A percentile compares a stretch with the other conserved stretches of the same genome.
phyloP scores from a whole-genome alignment of 2,329 filamentous ascomycete genomes.

The Calonectria hongkongensis region DNA sequence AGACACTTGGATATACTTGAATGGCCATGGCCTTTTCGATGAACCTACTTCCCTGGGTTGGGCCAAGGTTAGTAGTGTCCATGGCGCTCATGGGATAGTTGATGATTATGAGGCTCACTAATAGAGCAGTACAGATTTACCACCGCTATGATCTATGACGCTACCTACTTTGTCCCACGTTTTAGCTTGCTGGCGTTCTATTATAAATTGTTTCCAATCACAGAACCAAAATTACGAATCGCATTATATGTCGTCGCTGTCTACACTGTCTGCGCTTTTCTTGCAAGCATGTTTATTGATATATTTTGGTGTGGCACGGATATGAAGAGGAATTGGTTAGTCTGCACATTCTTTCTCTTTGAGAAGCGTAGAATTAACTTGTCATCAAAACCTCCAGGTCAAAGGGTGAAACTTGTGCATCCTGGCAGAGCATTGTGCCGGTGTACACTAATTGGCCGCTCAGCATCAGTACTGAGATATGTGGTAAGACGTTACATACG shows the following conservation, averaged over 20 bases:
- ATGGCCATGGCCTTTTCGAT: neutral
- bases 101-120: neutral
- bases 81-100: fast-evolving
- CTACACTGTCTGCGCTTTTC: neutral
- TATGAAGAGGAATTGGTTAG: constrained; percentile 4
- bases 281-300: constrained; percentile 18
- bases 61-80: neutral
- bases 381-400: neutral
- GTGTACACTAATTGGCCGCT: constrained; percentile 14
- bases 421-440: constrained; percentile 1
- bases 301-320: constrained; percentile 6
- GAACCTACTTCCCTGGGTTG: neutral
- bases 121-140: neutral
- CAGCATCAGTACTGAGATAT: neutral
- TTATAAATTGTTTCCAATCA: constrained; percentile 6
- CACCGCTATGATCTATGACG: neutral
- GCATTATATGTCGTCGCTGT: neutral
- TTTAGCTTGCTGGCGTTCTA: constrained; percentile 10
- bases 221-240: constrained; percentile 1
- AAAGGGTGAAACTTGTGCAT: neutral
- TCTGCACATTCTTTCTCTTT: too few relatives aligned
- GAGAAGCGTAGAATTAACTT: too few relatives aligned
- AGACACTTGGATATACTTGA: constrained; percentile 10
- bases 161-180: neutral
- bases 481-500: neutral